Percentiles rank a stretch among this genome's conserved stretches.
These are phyloP conservation scores for Paraconiothyrium sp. DNA, from an alignment of 2,329 filamentous ascomycete genomes.

Conservation along the genomic window DNA sequence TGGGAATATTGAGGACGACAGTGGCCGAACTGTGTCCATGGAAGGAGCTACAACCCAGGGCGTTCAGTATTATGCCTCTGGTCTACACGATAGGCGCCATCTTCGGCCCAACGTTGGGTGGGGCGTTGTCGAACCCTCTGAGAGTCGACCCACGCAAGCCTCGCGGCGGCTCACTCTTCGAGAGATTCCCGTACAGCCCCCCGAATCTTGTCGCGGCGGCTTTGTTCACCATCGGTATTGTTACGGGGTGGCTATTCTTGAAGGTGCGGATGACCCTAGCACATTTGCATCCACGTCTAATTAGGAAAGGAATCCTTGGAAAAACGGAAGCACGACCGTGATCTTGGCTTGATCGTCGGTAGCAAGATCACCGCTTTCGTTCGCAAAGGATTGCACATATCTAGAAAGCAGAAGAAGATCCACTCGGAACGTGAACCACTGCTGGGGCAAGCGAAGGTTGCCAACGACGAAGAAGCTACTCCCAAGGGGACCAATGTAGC, in stretches of 20 bases:
- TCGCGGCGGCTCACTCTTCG: conserved; percentile 70
- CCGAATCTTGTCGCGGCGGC: conserved; percentile 81
- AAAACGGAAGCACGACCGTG: conserved; percentile 71
- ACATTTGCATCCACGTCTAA: conserved; percentile 12
- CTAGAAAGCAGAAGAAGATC: conserved; percentile 18
- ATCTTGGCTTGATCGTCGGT: conserved; percentile 81
- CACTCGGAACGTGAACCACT: conserved; percentile 42
- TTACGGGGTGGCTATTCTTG: conserved; percentile 80
- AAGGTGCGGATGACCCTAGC: conserved; percentile 57
- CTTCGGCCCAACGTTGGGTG: conserved; percentile 86
- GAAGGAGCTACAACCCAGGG: conserved; percentile 82
- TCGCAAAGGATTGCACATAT: conserved; percentile 31
- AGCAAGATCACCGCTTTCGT: conserved; percentile 63
- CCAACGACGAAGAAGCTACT: conserved; percentile 27
- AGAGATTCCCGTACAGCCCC: conserved; percentile 80
- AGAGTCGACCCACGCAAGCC: conserved; percentile 78
- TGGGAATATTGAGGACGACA: conserved; percentile 85
- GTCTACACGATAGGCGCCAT: conserved; percentile 89
- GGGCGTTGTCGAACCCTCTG: conserved; percentile 83
- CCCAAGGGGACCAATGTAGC: conserved; percentile 11
- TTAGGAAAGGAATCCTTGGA: conserved; percentile 76
- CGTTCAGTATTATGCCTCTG: conserved; percentile 93
- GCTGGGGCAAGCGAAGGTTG: conserved; percentile 33
- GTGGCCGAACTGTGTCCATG: conserved; percentile 93
- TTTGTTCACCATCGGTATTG: conserved; percentile 81